Conservation (phyloP, 192 early-diverging fungal species). For the Phlyctochytrium arcticum region DNA sequence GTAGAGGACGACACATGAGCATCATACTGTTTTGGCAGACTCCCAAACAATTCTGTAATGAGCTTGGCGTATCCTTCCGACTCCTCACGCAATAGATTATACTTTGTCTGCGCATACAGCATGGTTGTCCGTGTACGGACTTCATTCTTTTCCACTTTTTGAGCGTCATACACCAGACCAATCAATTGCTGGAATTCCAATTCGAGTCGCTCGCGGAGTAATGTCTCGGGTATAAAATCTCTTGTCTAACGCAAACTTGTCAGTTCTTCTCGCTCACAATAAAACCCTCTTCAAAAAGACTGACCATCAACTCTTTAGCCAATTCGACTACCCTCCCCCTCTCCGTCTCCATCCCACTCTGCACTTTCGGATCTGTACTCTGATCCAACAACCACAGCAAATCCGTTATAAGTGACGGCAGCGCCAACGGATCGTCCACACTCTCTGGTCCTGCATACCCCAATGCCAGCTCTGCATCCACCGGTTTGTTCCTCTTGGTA, state of each 20-base stretch:
- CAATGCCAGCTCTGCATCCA: not conserved
- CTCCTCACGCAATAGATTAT: conserved; percentile 78
- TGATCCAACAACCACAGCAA: conserved; percentile 32
- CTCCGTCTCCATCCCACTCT: not conserved
- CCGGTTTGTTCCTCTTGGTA: not conserved
- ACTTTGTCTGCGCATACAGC: conserved; percentile 76
- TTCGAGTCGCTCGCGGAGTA: conserved; percentile 56
- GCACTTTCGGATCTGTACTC: conserved; percentile 8
- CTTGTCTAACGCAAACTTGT: no score
- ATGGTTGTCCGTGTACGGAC: conserved; percentile 54
- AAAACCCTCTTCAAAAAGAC: not conserved
- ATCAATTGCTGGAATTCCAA: conserved; percentile 45
- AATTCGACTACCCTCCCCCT: conserved; percentile 2
- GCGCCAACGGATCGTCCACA: conserved; percentile 5
- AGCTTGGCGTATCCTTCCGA: conserved; percentile 76
- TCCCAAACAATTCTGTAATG: conserved; percentile 50
- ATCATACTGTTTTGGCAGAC: conserved; percentile 28
- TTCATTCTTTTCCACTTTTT: conserved; percentile 35
- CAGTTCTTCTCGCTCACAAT: not conserved
- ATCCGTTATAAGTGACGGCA: conserved; percentile 23
- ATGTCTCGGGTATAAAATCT: conserved; percentile 39
- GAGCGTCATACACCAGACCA: conserved; percentile 43
- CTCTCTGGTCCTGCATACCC: conserved; percentile 8
- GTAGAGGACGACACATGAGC: not conserved
- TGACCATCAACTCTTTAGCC: conserved; percentile 16